Evolutionary conservation across 2,329 filamentous ascomycete species (phyloP), one percentile per base, ranked within the genome.

Genomic region (Atkinsonella texensis): DNA sequence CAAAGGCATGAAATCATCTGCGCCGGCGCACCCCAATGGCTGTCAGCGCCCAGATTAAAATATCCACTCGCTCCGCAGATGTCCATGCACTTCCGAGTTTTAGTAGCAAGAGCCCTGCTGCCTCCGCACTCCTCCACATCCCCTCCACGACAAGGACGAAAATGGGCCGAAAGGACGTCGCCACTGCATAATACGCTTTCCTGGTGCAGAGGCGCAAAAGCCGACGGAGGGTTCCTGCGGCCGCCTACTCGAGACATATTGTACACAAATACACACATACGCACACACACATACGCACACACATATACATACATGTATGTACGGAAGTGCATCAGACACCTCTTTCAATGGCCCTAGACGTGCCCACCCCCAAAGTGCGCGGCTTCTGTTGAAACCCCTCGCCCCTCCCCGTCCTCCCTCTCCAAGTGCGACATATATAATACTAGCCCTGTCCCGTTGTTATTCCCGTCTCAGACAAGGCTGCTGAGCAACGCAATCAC

Each of bases 41-140:
- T n/a, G 20, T 15, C 20, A 51, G 20, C 49, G 13, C 17, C 40
- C 9, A 33, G 42, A 11, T 40, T 23, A 51, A 6, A 20, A 46
- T 9, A 20, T 39, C 32, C 31, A 18, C 20, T 9, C 15, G 33
- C 13, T 41, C 35, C 38, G 15, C 11, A 41, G 20, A 20, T 31
- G 38, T 35, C 35, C 45, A 46, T 46, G 35, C 42, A 42, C 28
- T 13, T 13, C 35, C 47, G 38, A 35, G 20, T n/a, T 39, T 33
- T 44, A 13, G 20, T n/a, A 12, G 23, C n/a, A n/a, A 39, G 33
- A 44, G 12, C 15, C 48, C 41, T 52, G 46, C 46, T n/a, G 46
- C 39, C 52, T 52, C 53, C 53, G 46, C 53, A 54, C 53, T 50
- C 53, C 53, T 50, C 53, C 53, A 50, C 46, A 46, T 44, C 51